A percentile compares a stretch with the other conserved stretches of the same genome.
These are phyloP conservation scores for Bipolaris oryzae DNA, from an alignment of 2,329 filamentous ascomycete species.

Conservation along the genomic window DNA sequence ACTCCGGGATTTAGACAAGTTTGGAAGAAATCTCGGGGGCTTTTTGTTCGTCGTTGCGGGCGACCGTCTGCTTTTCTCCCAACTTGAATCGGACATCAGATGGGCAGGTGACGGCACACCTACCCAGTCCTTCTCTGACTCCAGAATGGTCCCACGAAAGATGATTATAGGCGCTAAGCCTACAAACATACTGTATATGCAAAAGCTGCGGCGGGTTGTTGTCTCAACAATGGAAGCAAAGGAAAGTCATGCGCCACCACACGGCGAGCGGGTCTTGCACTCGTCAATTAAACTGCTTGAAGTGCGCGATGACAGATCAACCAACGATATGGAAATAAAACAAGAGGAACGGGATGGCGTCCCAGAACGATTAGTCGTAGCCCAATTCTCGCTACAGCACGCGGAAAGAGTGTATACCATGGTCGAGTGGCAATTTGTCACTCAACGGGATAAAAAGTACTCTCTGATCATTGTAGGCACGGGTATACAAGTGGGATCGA, in stretches of 20 bases:
- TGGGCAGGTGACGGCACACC: conserved; percentile 11
- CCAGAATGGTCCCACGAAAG: conserved; percentile 36
- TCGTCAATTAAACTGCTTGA: conserved; percentile 42
- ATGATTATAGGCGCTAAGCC: conserved; percentile 35
- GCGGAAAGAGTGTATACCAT: conserved; percentile 67
- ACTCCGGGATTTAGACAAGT: conserved; percentile 34
- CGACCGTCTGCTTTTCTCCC: conserved; percentile 55
- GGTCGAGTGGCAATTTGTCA: conserved; percentile 67
- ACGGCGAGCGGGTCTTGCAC: conserved; percentile 46
- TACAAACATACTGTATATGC: conserved; percentile 52
- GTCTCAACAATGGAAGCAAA: conserved; percentile 53
- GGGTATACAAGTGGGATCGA: conserved; percentile 24
- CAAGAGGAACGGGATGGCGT: conserved; percentile 22
- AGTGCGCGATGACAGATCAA: conserved; percentile 26
- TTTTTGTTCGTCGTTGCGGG: conserved; percentile 57
- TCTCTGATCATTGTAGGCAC: conserved; percentile 68
- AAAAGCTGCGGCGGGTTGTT: conserved; percentile 54
- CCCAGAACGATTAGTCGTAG: conserved; percentile 48
- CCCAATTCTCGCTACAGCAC: conserved; percentile 61
- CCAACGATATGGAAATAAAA: conserved; percentile 29
- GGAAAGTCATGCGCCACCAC: conserved; percentile 34
- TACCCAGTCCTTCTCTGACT: conserved; percentile 2
- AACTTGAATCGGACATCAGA: conserved; percentile 49
- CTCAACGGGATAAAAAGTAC: conserved; percentile 61
- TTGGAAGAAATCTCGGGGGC: conserved; percentile 49